A percentile compares a stretch with the other conserved stretches of the same genome.
Evolutionary conservation across 164 flowering plant genomes (phyloP).

Genomic region (Protea cynaroides): DNA sequence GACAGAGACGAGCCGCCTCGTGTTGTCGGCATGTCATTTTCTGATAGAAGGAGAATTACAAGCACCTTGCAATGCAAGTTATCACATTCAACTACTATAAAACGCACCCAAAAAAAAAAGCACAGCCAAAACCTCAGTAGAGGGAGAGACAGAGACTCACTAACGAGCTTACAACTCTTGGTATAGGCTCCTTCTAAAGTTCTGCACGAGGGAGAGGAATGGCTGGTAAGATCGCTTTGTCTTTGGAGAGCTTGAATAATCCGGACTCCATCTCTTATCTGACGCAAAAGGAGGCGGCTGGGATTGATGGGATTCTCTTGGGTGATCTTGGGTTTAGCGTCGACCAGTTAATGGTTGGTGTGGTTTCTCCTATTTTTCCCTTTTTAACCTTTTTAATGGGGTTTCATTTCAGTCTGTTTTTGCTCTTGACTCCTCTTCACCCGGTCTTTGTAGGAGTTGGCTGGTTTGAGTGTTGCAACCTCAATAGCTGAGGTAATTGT

Average conservation of each 20-base stretch:
- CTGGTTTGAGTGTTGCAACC: constrained; percentile 90
- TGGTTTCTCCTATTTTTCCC: background rate
- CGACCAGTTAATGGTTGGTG: constrained; percentile 61
- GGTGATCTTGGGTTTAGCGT: constrained; percentile 73
- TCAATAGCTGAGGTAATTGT: constrained; percentile 69
- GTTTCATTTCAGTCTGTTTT: background rate
- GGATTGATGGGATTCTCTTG: constrained; percentile 64
- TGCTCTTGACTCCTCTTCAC: background rate
- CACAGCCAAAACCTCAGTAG: no score
- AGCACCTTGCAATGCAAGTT: no score
- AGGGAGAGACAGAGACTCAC: no score
- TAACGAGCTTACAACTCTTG: no score
- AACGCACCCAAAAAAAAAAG: no score
- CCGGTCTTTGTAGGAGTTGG: constrained; percentile 62
- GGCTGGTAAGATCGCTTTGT: constrained; percentile 7
- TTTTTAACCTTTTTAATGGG: background rate
- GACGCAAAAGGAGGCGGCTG: constrained; percentile 57
- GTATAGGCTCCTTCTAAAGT: constrained; percentile 18
- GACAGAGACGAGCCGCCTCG: no score
- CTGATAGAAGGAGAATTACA: no score
- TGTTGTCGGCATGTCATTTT: no score
- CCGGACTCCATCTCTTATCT: constrained; percentile 38
- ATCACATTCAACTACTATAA: no score
- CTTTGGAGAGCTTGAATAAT: constrained; percentile 12
- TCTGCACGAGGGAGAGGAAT: constrained; percentile 4